A percentile compares a stretch with the other conserved stretches of the same genome.
Conservation (phyloP, 2,329 filamentous ascomycete species). For the Geosmithia morbida region DNA sequence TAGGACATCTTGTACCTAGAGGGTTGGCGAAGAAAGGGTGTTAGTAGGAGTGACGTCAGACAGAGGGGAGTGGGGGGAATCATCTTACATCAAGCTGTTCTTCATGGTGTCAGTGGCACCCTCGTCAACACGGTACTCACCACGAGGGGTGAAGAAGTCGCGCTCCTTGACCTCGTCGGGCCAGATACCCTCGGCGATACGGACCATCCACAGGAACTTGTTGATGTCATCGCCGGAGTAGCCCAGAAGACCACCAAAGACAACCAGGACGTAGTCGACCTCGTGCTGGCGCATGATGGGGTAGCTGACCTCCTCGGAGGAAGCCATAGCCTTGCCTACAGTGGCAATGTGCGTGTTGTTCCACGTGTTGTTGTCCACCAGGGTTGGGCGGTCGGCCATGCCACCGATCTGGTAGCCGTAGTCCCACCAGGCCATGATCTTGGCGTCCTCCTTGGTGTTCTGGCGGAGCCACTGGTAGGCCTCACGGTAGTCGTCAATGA, state of each 20-base stretch:
- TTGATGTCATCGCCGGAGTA: constrained; percentile 99
- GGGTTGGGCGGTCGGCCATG: constrained; percentile 92
- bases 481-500: constrained; percentile 98
- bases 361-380: constrained; percentile 99
- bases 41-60: neutral
- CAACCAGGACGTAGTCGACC: constrained; percentile 95
- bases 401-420: constrained; percentile 99
- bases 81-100: constrained; percentile 83
- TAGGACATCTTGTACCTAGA: constrained; percentile 99
- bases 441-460: constrained; percentile 88
- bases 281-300: constrained; percentile 97
- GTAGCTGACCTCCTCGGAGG: constrained; percentile 93
- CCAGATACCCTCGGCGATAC: constrained; percentile 98
- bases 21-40: neutral
- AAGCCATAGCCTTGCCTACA: constrained; percentile 98
- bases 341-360: constrained; percentile 99
- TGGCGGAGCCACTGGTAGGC: constrained; percentile 99
- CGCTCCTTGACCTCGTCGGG: constrained; percentile 98
- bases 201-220: constrained; percentile 99
- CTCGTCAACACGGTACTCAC: constrained; percentile 92
- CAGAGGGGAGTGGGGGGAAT: neutral
- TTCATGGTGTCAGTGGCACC: constrained; percentile 93
- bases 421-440: constrained; percentile 99
- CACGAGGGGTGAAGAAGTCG: constrained; percentile 83
- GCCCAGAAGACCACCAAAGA: constrained; percentile 88